Percentiles rank a stretch among this genome's conserved stretches.
Conservation (phyloP, 257 asterid species). For the Parsonsia alboflavescens region DNA sequence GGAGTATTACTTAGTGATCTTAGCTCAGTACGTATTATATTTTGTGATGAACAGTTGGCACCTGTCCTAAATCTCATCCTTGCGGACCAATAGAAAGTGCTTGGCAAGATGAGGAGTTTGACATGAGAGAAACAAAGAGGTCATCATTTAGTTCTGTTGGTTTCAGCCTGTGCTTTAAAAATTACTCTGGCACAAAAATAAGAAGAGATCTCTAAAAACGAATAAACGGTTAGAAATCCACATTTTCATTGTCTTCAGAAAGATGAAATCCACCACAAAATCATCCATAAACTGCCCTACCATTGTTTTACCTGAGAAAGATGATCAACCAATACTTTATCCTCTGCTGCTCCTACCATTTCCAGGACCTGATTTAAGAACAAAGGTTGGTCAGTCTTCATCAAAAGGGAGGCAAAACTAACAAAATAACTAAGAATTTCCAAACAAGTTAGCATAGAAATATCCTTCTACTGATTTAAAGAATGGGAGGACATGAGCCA, state of each 20-base stretch:
- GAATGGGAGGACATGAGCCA: slow-evolving; percentile 1
- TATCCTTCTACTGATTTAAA: background rate
- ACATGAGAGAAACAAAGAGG: too few species aligned
- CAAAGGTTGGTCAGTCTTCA: background rate
- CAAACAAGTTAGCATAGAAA: background rate
- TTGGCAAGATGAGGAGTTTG: too few species aligned
- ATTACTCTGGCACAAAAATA: background rate
- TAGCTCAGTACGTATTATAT: too few species aligned
- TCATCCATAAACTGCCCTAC: background rate
- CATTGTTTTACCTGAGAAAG: slow-evolving; percentile 51
- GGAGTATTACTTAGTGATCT: too few species aligned
- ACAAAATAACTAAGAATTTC: background rate
- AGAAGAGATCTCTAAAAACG: background rate
- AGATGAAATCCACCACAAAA: background rate
- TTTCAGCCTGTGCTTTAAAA: background rate
- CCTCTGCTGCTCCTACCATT: slow-evolving; percentile 40
- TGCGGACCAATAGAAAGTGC: too few species aligned
- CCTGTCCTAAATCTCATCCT: too few species aligned
- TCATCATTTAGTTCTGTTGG: too few species aligned
- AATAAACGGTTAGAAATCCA: background rate
- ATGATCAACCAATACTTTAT: slow-evolving; percentile 48
- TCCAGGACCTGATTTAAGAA: slow-evolving; percentile 56
- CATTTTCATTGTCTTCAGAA: background rate
- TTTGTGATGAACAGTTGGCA: background rate
- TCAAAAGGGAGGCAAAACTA: background rate